Percentiles rank a stretch among this genome's conserved stretches.
Conservation (phyloP, 768 basidiomycete genomes). For the Epithele typhae region DNA sequence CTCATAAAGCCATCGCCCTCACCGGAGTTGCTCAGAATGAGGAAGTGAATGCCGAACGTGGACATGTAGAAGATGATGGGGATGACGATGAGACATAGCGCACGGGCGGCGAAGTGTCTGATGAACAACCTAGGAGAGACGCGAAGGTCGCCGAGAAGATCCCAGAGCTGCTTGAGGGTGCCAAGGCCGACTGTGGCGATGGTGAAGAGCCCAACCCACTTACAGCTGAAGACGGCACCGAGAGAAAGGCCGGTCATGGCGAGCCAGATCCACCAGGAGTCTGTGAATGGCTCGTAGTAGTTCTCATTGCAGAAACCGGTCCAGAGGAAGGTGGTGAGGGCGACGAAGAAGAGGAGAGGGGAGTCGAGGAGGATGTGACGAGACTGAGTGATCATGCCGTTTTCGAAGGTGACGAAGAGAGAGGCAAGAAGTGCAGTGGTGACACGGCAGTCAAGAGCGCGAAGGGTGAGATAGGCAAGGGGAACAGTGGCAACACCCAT, state of each 20-base stretch:
- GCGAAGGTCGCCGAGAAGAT: slow-evolving; percentile 80
- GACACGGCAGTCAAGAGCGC: slow-evolving; percentile 86
- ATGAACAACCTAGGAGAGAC: slow-evolving; percentile 72
- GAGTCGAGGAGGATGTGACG: slow-evolving; percentile 97
- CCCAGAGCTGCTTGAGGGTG: slow-evolving; percentile 86
- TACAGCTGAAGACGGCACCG: slow-evolving; percentile 90
- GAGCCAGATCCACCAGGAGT: slow-evolving; percentile 92
- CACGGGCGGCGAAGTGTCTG: slow-evolving; percentile 84
- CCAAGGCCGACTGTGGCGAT: slow-evolving; percentile 89
- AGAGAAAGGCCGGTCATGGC: slow-evolving; percentile 81
- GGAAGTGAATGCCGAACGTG: slow-evolving; percentile 96
- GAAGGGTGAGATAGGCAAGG: slow-evolving; percentile 88
- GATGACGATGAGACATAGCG: slow-evolving; percentile 82
- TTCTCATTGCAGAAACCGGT: slow-evolving; percentile 90
- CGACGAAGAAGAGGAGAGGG: slow-evolving; percentile 97
- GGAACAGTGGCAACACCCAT: slow-evolving; percentile 90
- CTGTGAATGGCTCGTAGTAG: slow-evolving; percentile 76
- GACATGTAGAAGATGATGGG: slow-evolving; percentile 90
- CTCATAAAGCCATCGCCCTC: slow-evolving; percentile 99
- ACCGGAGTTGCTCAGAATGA: slow-evolving; percentile 82
- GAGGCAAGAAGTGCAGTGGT: slow-evolving; percentile 90
- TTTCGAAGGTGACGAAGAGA: slow-evolving; percentile 93
- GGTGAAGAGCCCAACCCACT: slow-evolving; percentile 98
- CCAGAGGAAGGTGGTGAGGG: slow-evolving; percentile 84
- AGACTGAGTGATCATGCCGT: slow-evolving; percentile 92